These are phyloP conservation scores for Amesomyces nigricolor DNA, from an alignment of 2,329 filamentous ascomycete species.

Conservation along the genomic window DNA sequence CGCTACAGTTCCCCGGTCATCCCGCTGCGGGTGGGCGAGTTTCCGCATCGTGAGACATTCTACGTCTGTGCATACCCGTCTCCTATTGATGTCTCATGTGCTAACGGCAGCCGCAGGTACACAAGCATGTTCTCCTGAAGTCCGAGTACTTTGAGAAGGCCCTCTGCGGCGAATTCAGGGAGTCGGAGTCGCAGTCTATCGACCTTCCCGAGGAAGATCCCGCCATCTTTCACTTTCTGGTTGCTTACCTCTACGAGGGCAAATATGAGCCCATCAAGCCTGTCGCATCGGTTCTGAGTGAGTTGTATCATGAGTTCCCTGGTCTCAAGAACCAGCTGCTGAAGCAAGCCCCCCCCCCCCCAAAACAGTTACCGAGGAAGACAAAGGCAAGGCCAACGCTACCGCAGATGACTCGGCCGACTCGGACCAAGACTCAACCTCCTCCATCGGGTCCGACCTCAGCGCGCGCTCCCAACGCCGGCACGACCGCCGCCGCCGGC, in stretches of 20 bases:
- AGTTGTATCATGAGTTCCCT: conserved; percentile 13
- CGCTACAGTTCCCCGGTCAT: conserved; percentile 43
- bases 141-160: conserved; percentile 46
- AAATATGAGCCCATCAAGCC: conserved; percentile 42
- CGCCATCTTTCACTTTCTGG: conserved; percentile 45
- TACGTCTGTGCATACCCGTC: conserved; percentile 26
- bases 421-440: conserved; percentile 33
- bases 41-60: conserved; percentile 41
- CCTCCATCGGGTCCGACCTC: conserved; percentile 33
- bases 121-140: conserved; percentile 41
- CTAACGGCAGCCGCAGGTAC: conserved; percentile 33
- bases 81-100: not conserved
- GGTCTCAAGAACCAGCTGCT: not conserved
- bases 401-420: conserved; percentile 28
- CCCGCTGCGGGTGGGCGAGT: conserved; percentile 39
- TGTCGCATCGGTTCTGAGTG: conserved; percentile 37
- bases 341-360: not conserved
- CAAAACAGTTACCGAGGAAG: conserved; percentile 28
- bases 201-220: conserved; percentile 48
- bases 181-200: conserved; percentile 42
- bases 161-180: conserved; percentile 43
- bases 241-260: conserved; percentile 47
- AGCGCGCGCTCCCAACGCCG: conserved; percentile 33
- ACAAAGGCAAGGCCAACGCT: conserved; percentile 40
- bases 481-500: conserved; percentile 32